Percentiles rank a stretch among this genome's conserved stretches.
phyloP scores from a whole-genome alignment of 2,329 filamentous ascomycete species.

The Calycina marina region DNA sequence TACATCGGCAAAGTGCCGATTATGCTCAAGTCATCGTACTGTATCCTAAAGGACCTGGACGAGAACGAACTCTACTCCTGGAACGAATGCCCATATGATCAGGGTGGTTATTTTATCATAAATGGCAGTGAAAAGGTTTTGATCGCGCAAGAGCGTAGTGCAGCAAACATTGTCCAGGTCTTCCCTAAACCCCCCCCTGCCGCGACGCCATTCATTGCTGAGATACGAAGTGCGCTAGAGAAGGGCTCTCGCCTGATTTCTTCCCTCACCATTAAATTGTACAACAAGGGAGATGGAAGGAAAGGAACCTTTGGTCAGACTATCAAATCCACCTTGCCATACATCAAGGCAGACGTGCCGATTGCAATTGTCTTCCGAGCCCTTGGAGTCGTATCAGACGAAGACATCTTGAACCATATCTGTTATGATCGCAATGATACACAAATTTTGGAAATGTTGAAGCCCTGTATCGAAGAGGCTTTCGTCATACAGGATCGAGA shows the following conservation, averaged over 20 bases:
- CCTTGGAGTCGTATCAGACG: slow-evolving; percentile 87
- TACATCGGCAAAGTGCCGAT: slow-evolving; percentile 94
- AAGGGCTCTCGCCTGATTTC: slow-evolving; percentile 93
- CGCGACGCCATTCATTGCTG: slow-evolving; percentile 82
- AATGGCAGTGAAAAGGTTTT: slow-evolving; percentile 98
- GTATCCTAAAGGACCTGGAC: slow-evolving; percentile 68
- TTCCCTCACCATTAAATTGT: slow-evolving; percentile 80
- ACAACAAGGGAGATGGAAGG: slow-evolving; percentile 67
- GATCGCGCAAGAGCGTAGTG: slow-evolving; percentile 93
- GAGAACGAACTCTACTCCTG: slow-evolving; percentile 80
- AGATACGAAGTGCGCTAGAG: slow-evolving; percentile 91
- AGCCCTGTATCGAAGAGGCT: slow-evolving; percentile 92
- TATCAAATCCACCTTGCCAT: slow-evolving; percentile 81
- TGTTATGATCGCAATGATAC: slow-evolving; percentile 92
- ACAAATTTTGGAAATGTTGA: slow-evolving; percentile 94
- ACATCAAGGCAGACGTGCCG: slow-evolving; percentile 85
- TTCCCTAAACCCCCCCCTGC: slow-evolving; percentile 96
- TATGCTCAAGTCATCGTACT: slow-evolving; percentile 96
- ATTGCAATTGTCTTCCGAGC: slow-evolving; percentile 94
- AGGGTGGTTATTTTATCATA: slow-evolving; percentile 98
- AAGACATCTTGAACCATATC: slow-evolving; percentile 96
- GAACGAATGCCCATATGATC: slow-evolving; percentile 96
- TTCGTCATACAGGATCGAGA: slow-evolving; percentile 94
- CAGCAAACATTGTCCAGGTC: slow-evolving; percentile 96
- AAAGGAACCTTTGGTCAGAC: slow-evolving; percentile 73